Conservation (phyloP, 2,329 filamentous ascomycete species). For the Lecanicillium sp. region DNA sequence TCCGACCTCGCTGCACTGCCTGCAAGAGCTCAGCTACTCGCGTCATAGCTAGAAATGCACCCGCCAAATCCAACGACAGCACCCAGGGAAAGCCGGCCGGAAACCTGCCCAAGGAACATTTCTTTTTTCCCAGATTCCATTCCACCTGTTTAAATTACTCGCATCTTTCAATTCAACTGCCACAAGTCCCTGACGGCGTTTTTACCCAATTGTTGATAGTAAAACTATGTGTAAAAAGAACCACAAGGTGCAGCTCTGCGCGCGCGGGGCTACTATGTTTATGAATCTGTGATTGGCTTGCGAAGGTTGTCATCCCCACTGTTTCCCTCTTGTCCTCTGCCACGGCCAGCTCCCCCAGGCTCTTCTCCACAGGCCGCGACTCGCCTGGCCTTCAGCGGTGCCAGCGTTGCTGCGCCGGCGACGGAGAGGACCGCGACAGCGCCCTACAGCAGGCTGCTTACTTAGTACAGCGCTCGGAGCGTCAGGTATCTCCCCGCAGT, state of each 20-base stretch:
- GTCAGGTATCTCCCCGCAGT: background rate
- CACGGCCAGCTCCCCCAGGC: too few species aligned
- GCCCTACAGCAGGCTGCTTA: background rate
- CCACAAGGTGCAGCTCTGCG: slow-evolving; percentile 9
- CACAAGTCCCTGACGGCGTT: background rate
- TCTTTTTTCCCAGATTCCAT: too few species aligned
- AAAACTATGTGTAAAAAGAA: slow-evolving; percentile 15
- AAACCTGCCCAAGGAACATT: too few species aligned
- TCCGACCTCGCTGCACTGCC: slow-evolving; percentile 4
- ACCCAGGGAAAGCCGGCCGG: too few species aligned
- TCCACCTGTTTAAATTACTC: too few species aligned
- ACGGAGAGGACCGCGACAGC: slow-evolving; percentile 10
- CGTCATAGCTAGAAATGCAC: too few species aligned
- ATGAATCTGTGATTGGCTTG: slow-evolving; percentile 5
- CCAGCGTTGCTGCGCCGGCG: too few species aligned
- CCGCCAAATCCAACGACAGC: too few species aligned
- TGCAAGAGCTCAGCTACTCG: background rate
- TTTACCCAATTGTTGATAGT: slow-evolving; percentile 7
- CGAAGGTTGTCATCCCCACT: too few species aligned
- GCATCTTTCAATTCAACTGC: background rate
- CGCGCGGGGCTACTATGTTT: slow-evolving; percentile 13
- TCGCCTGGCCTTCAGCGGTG: too few species aligned
- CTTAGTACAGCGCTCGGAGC: background rate
- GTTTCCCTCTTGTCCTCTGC: too few species aligned
- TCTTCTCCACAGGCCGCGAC: too few species aligned